These are phyloP conservation scores for Aspergillus sp. DNA, from an alignment of 2,329 filamentous ascomycete species.

Conservation along the genomic window DNA sequence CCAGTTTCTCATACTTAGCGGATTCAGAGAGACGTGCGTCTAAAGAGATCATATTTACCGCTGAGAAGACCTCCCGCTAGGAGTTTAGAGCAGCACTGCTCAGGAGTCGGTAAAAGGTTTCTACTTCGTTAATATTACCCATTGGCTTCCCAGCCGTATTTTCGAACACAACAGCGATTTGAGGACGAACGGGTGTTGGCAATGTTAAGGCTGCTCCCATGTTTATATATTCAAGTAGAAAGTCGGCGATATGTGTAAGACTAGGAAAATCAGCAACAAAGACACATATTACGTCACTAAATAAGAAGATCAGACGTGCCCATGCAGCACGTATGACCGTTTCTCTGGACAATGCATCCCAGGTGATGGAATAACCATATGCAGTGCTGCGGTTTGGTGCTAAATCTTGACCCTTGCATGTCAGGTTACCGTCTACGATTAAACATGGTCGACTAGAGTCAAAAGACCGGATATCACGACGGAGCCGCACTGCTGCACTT, in stretches of 20 bases:
- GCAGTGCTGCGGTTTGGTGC: not conserved
- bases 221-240: not conserved
- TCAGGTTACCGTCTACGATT: not conserved
- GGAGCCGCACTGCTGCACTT: not conserved
- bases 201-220: not conserved
- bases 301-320: not conserved
- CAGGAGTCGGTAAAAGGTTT: not conserved
- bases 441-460: not conserved
- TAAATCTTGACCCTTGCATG: not conserved
- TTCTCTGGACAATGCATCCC: not conserved
- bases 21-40: not conserved
- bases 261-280: not conserved
- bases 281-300: not conserved
- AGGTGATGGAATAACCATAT: not conserved
- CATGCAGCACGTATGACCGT: not conserved
- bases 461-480: not conserved
- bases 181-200: not conserved
- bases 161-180: not conserved
- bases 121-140: not conserved
- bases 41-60: not conserved
- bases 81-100: not conserved
- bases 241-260: not conserved
- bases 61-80: not conserved
- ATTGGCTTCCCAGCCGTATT: not conserved
- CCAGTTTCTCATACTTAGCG: not conserved